Evolutionary conservation across 495 filamentous ascomycete genomes (phyloP), one percentile per base, ranked within the genome.

Genomic region (Chaetomium cochliodes): DNA sequence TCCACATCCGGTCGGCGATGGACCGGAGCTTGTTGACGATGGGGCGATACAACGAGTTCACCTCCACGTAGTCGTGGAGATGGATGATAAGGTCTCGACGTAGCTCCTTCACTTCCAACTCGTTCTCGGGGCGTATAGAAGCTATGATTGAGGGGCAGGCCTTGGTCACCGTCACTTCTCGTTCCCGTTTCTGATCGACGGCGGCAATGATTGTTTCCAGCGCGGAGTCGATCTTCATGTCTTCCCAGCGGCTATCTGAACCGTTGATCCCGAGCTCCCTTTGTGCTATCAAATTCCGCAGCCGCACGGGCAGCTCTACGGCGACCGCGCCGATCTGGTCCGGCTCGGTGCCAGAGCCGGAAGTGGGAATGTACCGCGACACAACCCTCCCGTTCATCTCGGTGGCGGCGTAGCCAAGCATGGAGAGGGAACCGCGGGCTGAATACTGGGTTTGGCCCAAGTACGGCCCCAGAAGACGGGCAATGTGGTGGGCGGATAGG

Each of bases 401-500:
- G 0, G 79, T 78, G 1, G 76, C 83, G 57, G 86, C 85, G 60
- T 92, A 93, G 9, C 87, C 87, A n/a, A 93, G 77, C 42, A 73
- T 70, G 16, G 85, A 84, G 33, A 87, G 66, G 16, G 69, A 69
- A 50, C 75, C 79, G 37, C 72, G 76, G 22, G 63, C 78, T 72
- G 73, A 80, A 28, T 74, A 75, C 47, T 73, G 49, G 56, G 81
- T 81, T 70, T 96, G 91, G 44, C 89, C 85, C 25, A 91, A 64
- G 71, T 90, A 91, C 67, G 88, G 83, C 33, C 87, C 90, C 47
- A 89, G 84, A 47, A 98, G 79, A 61, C 92, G 81, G 16, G 92
- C 90, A 66, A 98, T 81, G 72, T 92, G 90, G 65, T 90, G 87
- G 16, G 92, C 87, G 74, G 89, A 86, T 16, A 98, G 75, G 25